A percentile compares a stretch with the other conserved stretches of the same genome.
These are phyloP conservation scores for Hyphopichia buzzinii DNA, from an alignment of 1,139 yeast species.

Conservation along the genomic window DNA sequence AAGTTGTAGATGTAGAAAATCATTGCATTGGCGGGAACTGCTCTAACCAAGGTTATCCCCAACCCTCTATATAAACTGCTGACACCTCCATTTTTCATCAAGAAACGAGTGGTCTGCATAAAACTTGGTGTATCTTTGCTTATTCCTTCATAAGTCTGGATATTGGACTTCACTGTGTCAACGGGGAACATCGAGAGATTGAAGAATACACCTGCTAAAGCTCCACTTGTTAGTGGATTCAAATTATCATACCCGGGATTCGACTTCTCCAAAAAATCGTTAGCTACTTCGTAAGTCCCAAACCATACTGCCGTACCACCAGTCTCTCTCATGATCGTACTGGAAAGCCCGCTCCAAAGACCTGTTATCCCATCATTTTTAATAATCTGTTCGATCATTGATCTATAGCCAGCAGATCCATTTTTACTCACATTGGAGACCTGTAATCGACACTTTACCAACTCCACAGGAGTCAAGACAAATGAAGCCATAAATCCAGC, in stretches of 20 bases:
- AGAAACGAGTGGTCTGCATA: conserved; percentile 28
- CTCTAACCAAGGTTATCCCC: conserved; percentile 76
- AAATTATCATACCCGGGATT: conserved; percentile 31
- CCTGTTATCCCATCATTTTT: conserved; percentile 52
- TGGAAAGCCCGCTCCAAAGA: conserved; percentile 79
- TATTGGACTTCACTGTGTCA: conserved; percentile 83
- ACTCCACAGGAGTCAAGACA: conserved; percentile 84
- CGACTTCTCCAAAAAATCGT: conserved; percentile 25
- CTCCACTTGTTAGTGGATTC: conserved; percentile 74
- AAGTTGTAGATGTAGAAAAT: conserved; percentile 80
- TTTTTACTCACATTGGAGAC: conserved; percentile 51
- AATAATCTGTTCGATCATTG: conserved; percentile 45
- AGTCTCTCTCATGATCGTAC: conserved; percentile 81
- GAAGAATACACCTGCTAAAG: conserved; percentile 80
- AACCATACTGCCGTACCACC: conserved; percentile 96
- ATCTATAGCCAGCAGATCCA: conserved; percentile 12
- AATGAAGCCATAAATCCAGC: conserved; percentile 84
- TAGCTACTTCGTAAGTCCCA: conserved; percentile 72
- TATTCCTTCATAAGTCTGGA: conserved; percentile 61
- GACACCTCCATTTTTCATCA: conserved; percentile 52
- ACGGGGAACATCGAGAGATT: conserved; percentile 83
- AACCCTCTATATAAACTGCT: conserved; percentile 79
- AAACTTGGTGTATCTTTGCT: conserved; percentile 27
- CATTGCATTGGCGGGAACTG: conserved; percentile 87
- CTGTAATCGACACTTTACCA: conserved; percentile 85